Evolutionary conservation across 208 protist genomes (phyloP), one percentile per base, ranked within the genome.

Genomic region (Trypanosoma vivax): DNA sequence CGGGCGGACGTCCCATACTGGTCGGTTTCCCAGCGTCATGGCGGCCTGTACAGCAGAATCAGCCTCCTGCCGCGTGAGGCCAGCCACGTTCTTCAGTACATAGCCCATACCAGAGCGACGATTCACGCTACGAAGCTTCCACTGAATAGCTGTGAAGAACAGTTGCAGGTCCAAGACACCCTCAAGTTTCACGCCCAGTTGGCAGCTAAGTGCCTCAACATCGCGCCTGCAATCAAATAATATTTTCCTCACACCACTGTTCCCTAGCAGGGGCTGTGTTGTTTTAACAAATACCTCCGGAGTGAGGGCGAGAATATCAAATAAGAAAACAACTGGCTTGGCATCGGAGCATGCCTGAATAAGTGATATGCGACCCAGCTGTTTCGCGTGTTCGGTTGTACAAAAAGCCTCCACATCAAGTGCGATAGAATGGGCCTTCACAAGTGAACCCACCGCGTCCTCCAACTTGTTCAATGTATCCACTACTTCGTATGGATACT

Each of bases 141-240:
- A 95, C 63, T 95, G 85, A 53, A 87, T 50, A 7, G 80, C 83
- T 5, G 84, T 88, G 60, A 75, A 88, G 48, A 83, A 83, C 10
- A 95, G 64, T 62, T 95, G 88, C 13, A 95, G 62, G 51, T 95
- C 88, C 1, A 91, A 60, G 1, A 88, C 80, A 11, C 76, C 61
- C 6, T 30, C 53, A 1, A 81, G 72, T 28, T 67, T 54, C n/a
- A 95, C 39, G 1, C 57, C 53, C 53, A 90, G 69, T 67, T 95
- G 88, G 49, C 61, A 76, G 42, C 71, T 86, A 16, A 95, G 64
- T 31, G 88, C 88, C 46, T 95, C 88, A 9, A 92, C 76, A 52
- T 95, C 88, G 24, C 85, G 82, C 3, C 88, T 79, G 56, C 88
- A 95, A 58, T 95, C 88, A 48, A 93, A 95, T 9, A 91, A 83